These are phyloP conservation scores for Annulohypoxylon nitens DNA, from an alignment of 495 filamentous ascomycete genomes.

Conservation along the genomic window DNA sequence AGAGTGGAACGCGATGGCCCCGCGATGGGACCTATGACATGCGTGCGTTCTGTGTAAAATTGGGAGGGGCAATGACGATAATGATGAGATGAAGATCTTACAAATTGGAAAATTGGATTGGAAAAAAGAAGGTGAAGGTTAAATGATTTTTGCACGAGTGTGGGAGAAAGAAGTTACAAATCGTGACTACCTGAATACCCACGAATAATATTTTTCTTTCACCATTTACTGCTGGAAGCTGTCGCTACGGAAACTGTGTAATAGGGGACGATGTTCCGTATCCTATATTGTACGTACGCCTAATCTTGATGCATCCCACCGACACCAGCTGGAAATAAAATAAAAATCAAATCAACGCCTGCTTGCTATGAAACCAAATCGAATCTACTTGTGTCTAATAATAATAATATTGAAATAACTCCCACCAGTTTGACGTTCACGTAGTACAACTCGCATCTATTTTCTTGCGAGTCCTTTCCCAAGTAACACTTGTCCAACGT, in stretches of 20 bases:
- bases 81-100: constrained; percentile 1
- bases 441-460: constrained; percentile 14
- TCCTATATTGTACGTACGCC: neutral
- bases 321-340: neutral
- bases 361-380: neutral
- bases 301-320: neutral
- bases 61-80: neutral
- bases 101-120: neutral
- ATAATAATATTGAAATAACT: neutral
- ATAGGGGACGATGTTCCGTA: neutral
- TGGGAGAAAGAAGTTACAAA: neutral
- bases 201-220: too few species aligned
- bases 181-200: too few species aligned
- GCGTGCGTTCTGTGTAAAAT: constrained; percentile 1
- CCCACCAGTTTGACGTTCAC: neutral
- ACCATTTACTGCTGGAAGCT: neutral
- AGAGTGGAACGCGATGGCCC: constrained; percentile 18
- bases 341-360: neutral
- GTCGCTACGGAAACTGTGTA: neutral
- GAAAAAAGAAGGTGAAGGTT: neutral
- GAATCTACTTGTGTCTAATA: neutral
- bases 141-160: neutral
- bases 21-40: constrained; percentile 33
- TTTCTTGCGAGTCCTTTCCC: constrained; percentile 56
- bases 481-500: constrained; percentile 64